These are phyloP conservation scores for Mycena sp. DNA, from an alignment of 1,284 basidiomycete genomes.

Conservation along the genomic window DNA sequence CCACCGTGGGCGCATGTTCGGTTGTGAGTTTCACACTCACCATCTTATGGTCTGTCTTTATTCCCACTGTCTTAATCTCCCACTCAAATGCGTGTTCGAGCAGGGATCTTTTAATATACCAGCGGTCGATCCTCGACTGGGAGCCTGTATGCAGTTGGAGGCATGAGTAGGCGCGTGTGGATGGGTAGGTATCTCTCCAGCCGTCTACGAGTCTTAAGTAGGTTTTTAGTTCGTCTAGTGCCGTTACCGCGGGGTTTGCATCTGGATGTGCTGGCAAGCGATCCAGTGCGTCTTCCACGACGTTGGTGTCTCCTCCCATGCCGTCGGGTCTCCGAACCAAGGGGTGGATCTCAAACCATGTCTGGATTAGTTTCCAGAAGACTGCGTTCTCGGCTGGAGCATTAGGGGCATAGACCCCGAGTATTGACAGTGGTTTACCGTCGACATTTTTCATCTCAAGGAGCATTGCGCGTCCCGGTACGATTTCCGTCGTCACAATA, in stretches of 20 bases:
- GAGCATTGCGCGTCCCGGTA: too few species aligned
- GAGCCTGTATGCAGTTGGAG: conserved; percentile 37
- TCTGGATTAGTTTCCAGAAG: conserved; percentile 39
- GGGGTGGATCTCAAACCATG: neutral
- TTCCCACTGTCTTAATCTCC: conserved; percentile 33
- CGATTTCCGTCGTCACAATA: too few species aligned
- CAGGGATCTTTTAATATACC: conserved; percentile 37
- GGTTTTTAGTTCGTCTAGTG: neutral
- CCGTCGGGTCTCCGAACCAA: conserved; percentile 37
- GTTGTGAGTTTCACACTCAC: conserved; percentile 36
- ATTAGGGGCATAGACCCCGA: conserved; percentile 49
- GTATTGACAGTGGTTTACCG: too few species aligned
- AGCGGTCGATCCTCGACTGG: conserved; percentile 47
- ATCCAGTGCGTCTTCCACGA: conserved; percentile 49
- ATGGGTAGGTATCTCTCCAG: neutral
- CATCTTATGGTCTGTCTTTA: conserved; percentile 43
- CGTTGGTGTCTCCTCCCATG: conserved; percentile 53
- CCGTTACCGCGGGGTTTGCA: conserved; percentile 15
- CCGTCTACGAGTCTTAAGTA: conserved; percentile 42
- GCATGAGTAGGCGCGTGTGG: neutral
- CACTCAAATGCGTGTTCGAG: conserved; percentile 31
- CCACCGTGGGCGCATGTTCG: conserved; percentile 36
- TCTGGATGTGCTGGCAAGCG: conserved; percentile 40
- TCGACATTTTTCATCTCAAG: too few species aligned
- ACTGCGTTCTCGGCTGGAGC: conserved; percentile 28